Evolutionary conservation across 1,284 basidiomycete species (phyloP).

Genomic region (Leccinum pachyderme): DNA sequence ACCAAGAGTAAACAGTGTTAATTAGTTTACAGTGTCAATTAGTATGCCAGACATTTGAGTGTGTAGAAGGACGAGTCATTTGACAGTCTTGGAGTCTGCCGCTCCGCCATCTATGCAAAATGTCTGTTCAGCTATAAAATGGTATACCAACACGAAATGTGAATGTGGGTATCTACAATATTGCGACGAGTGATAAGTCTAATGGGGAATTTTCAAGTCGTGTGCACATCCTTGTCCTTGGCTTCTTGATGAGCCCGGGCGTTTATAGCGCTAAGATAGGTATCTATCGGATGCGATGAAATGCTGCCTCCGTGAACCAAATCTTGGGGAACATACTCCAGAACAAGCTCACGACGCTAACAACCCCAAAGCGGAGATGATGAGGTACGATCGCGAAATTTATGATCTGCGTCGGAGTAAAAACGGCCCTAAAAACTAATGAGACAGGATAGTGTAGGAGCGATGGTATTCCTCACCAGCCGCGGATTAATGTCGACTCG

Average conservation of each 20-base stretch:
- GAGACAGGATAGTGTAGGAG: neutral
- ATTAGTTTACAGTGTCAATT: too few species aligned
- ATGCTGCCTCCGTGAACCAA: conserved; percentile 6
- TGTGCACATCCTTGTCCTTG: neutral
- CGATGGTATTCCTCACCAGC: conserved; percentile 50
- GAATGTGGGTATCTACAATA: conserved; percentile 6
- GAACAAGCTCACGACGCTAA: conserved; percentile 79
- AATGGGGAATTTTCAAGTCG: conserved; percentile 6
- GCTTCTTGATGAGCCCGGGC: conserved; percentile 21
- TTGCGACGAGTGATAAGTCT: neutral
- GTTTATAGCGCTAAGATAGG: conserved; percentile 49
- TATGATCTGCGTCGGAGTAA: conserved; percentile 76
- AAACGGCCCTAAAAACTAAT: conserved; percentile 56
- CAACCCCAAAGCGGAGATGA: conserved; percentile 75
- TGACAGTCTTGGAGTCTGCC: neutral
- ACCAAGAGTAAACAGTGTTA: too few species aligned
- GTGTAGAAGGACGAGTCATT: too few species aligned
- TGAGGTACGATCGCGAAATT: conserved; percentile 81
- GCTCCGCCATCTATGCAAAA: neutral
- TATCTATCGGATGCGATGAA: conserved; percentile 33
- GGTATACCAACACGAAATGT: conserved; percentile 14
- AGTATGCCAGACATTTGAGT: too few species aligned
- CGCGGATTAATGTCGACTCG: conserved; percentile 66
- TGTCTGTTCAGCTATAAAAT: neutral
- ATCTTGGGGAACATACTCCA: conserved; percentile 65